These are phyloP conservation scores for Cordyceps farinosa DNA, from an alignment of 2,329 filamentous ascomycete species.

Conservation along the genomic window DNA sequence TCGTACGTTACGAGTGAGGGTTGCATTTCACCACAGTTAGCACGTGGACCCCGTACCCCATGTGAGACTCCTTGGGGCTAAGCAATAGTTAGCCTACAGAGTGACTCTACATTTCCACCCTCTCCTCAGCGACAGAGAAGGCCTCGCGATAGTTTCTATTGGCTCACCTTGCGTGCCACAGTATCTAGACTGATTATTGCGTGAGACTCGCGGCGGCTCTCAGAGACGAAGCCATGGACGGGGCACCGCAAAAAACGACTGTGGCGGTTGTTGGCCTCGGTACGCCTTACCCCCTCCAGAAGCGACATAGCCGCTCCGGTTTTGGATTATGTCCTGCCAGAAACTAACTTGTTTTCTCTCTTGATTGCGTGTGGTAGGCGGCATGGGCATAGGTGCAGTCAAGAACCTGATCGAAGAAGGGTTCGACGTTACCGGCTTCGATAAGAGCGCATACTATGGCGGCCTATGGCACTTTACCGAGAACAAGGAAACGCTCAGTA, in stretches of 20 bases:
- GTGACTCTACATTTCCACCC: too few species aligned
- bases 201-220: too few species aligned
- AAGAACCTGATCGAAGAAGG: slow-evolving; percentile 44
- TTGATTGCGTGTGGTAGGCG: not conserved
- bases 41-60: too few species aligned
- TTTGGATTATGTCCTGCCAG: too few species aligned
- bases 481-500: slow-evolving; percentile 22
- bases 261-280: slow-evolving; percentile 13
- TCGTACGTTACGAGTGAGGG: too few species aligned
- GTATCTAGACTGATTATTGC: too few species aligned
- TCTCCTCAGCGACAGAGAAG: too few species aligned
- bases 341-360: not conserved
- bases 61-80: too few species aligned
- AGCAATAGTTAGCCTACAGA: too few species aligned
- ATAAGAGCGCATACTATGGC: slow-evolving; percentile 38
- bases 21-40: too few species aligned
- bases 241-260: not conserved
- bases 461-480: slow-evolving; percentile 44
- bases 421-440: slow-evolving; percentile 43
- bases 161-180: not conserved
- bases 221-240: not conserved
- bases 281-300: not conserved
- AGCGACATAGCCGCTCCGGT: not conserved
- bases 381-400: slow-evolving; percentile 21
- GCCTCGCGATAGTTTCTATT: not conserved